Evolutionary conservation across 495 filamentous ascomycete species (phyloP).

Genomic region (Lineolata rhizophorae): DNA sequence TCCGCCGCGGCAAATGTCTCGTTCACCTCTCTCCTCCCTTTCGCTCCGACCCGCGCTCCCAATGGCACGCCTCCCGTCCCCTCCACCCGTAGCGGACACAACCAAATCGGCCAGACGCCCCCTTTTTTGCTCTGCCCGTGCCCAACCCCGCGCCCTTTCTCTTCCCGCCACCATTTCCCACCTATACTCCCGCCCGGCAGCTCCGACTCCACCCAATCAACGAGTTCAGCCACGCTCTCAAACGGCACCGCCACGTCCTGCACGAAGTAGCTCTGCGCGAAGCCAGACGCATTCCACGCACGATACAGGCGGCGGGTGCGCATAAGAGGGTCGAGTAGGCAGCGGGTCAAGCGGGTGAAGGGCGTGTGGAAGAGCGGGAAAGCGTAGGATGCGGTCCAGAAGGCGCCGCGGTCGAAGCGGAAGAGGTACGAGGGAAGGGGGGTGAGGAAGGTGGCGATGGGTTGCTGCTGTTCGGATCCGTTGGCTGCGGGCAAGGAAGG

Average conservation of each 20-base stretch:
- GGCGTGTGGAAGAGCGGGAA: constrained; percentile 33
- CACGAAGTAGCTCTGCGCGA: constrained; percentile 24
- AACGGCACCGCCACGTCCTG: constrained; percentile 36
- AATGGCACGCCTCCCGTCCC: constrained; percentile 27
- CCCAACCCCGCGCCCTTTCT: too few species aligned
- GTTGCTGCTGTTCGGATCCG: background rate
- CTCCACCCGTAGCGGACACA: constrained; percentile 27
- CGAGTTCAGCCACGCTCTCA: constrained; percentile 19
- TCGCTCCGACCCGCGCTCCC: too few species aligned
- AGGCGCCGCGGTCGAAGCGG: constrained; percentile 39
- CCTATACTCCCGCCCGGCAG: too few species aligned
- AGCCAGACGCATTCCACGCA: constrained; percentile 28
- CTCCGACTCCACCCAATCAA: constrained; percentile 20
- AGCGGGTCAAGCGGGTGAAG: constrained; percentile 30
- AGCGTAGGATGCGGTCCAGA: constrained; percentile 33
- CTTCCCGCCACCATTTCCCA: too few species aligned
- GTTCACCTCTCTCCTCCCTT: too few species aligned
- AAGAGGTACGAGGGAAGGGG: constrained; percentile 37
- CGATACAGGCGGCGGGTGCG: constrained; percentile 42
- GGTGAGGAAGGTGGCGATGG: constrained; percentile 23
- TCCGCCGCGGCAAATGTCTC: too few species aligned
- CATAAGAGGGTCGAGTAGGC: constrained; percentile 36
- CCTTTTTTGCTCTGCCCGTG: constrained; percentile 21
- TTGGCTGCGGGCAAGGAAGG: constrained; percentile 1
- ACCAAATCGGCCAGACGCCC: constrained; percentile 34